Evolutionary conservation across 164 flowering plant genomes (phyloP).

Genomic region (Chloranthus sessilifolius): DNA sequence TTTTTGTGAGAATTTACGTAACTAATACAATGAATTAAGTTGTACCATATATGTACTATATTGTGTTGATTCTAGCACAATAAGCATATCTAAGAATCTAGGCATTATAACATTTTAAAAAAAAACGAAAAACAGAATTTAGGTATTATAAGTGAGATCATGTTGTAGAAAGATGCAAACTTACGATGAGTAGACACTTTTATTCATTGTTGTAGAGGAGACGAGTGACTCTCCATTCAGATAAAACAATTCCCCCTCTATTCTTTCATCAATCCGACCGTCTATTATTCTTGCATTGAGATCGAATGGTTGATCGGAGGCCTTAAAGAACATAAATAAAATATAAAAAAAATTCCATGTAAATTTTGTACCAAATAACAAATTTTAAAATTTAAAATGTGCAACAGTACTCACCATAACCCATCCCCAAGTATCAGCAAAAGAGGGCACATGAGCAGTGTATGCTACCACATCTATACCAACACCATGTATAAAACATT

Average conservation of each 20-base stretch:
- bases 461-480: constrained; percentile 78
- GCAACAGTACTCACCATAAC: constrained; percentile 50
- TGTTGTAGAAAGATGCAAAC: too few relatives aligned
- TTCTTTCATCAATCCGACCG: constrained; percentile 49
- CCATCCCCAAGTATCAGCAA: constrained; percentile 97
- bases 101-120: too few relatives aligned
- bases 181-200: constrained; percentile 56
- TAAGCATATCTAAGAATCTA: too few relatives aligned
- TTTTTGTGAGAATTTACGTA: too few relatives aligned
- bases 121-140: too few relatives aligned
- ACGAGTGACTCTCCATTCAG: constrained; percentile 55
- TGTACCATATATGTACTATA: too few relatives aligned
- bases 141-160: too few relatives aligned
- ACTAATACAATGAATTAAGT: too few relatives aligned
- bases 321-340: constrained; percentile 30
- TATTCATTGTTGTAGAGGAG: constrained; percentile 66
- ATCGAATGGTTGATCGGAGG: constrained; percentile 63
- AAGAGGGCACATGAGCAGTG: constrained; percentile 87
- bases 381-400: background rate
- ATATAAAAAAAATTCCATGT: background rate
- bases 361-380: background rate
- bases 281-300: constrained; percentile 57
- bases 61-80: too few relatives aligned
- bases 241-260: constrained; percentile 56
- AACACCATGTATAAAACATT: background rate